Evolutionary conservation across 1,284 basidiomycete species (phyloP).

Genomic region (Trichosporon sp.): DNA sequence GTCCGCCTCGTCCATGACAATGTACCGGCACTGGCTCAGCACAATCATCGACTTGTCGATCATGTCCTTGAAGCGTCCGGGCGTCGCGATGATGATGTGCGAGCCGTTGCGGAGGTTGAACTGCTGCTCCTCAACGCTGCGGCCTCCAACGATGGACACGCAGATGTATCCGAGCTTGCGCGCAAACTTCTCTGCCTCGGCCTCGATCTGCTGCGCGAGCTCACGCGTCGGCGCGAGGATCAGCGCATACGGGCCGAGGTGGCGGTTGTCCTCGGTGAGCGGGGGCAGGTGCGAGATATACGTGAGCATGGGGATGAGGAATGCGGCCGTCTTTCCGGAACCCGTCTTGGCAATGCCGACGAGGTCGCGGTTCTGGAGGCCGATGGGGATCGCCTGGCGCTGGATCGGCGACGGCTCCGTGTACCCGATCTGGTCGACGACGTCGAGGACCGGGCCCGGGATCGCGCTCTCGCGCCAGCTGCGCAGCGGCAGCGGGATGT

Average conservation of each 20-base stretch:
- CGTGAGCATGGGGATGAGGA: slow-evolving; percentile 94
- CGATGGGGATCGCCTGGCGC: slow-evolving; percentile 96
- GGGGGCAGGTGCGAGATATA: slow-evolving; percentile 83
- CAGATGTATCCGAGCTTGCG: slow-evolving; percentile 79
- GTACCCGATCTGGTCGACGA: slow-evolving; percentile 89
- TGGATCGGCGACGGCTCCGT: slow-evolving; percentile 96
- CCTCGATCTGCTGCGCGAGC: slow-evolving; percentile 94
- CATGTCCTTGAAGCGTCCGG: slow-evolving; percentile 94
- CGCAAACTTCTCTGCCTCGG: slow-evolving; percentile 87
- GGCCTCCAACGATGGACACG: slow-evolving; percentile 96
- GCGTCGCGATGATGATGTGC: slow-evolving; percentile 97
- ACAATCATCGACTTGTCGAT: slow-evolving; percentile 93
- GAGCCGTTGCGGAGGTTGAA: slow-evolving; percentile 92
- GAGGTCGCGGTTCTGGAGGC: slow-evolving; percentile 88
- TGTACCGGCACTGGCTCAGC: slow-evolving; percentile 90
- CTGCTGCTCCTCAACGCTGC: slow-evolving; percentile 91
- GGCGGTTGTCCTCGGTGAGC: slow-evolving; percentile 83
- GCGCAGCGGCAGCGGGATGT: slow-evolving; percentile 86
- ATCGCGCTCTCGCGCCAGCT: slow-evolving; percentile 87
- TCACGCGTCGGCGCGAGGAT: slow-evolving; percentile 89
- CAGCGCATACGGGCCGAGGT: slow-evolving; percentile 87
- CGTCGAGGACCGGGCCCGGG: slow-evolving; percentile 69
- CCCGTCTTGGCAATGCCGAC: slow-evolving; percentile 98
- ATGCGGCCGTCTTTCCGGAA: slow-evolving; percentile 99
- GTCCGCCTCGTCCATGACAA: slow-evolving; percentile 99